Base-by-base conservation (phyloP, 2,329 filamentous ascomycete species). In the Pseudopithomyces maydicus region DNA sequence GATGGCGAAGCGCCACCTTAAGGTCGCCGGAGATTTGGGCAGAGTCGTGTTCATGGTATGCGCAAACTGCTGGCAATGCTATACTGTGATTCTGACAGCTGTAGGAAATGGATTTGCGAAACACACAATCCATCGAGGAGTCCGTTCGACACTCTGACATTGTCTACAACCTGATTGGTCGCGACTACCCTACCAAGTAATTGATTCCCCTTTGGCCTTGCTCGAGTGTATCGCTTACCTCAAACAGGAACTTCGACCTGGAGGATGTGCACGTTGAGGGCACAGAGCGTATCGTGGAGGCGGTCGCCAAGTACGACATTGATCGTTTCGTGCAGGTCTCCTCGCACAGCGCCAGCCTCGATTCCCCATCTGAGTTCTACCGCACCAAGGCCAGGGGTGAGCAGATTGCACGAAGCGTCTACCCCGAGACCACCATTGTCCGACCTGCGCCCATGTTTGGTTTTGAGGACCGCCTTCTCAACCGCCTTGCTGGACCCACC, bases 241-340 rank as follows among this genome's bases (percentile, higher is more conserved):
- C 32, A 17, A 15, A 8, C 22, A 93, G 90, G 84, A 99, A 99
- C 84, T 99, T 97, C 79, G 87, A 89, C 55, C 84, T 97, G 59
- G 89, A 91, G 69, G 94, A 98, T 75, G 92, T 98, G 41, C 92
- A 99, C 71, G 87, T 98, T 38, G 92, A 97, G 76, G 92, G 94
- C 61, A 89, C 90, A 17, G 90, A 96, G 80, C 89, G 95, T 66
- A 99, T 99, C 70, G 91, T 87, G 49, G 92, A 97, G 74, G 92
- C 95, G 52, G 92, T 92, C 52, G 95, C 94, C 70, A 99, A 99
- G 80, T 99, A 99, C 79, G 94, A 99, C 71, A 88, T 97, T 66
- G 95, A 99, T 79, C 89, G 95, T 64, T 99, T 91, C 78, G 92
- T 99, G 64, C 95, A 99, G 70, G 88, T 99, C 68, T 99, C 95